Base-by-base conservation (phyloP, 2,329 filamentous ascomycete genomes). In the Paecilomyces sp. region DNA sequence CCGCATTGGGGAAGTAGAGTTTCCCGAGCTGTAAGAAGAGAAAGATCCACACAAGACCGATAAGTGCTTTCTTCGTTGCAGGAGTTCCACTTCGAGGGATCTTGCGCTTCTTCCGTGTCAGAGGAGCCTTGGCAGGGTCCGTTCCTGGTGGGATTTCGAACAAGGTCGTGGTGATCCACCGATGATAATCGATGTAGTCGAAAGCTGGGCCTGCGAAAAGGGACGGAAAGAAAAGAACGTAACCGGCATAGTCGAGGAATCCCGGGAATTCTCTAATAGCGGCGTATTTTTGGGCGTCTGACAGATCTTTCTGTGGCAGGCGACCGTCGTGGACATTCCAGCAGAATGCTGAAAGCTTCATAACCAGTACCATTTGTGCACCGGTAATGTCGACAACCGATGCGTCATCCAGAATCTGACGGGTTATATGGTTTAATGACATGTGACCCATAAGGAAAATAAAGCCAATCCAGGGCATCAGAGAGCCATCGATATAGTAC, bases 401-500 rank as follows among this genome's bases (percentile, higher is more conserved):
- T 0, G 90, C 85, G 62, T 85, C 82, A 66, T 89, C 81, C 47
- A 83, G 78, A 47, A 87, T 84, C 74, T 96, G 91, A 47, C 95
- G 89, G 60, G 85, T 80, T 63, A 99, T 88, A 74, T 99, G 94
- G 73, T 86, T 96, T 68, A 93, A 74, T 54, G 92, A 93, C 88
- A 97, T 90, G 77, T 99, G 93, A 58, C 88, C 88, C 93, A 99
- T 97, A 60, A 96, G 80, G 71, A 96, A 97, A 56, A 91, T 81
- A 75, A 99, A 99, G 61, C 87, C 92, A 56, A 97, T 82, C 94
- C 94, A 99, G 79, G 94, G 94, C 94, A 99, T 99, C 72, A 93
- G 90, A 0, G 91, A 91, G 22, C 91, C 92, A 65, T 91, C 84
- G 53, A 97, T 80, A 72, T 87, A 92, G 65, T 88, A 86, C 57